A percentile compares a stretch with the other conserved stretches of the same genome.
Evolutionary conservation across 106 monocot genomes (phyloP).

Genomic region (Platanthera zijinensis): DNA sequence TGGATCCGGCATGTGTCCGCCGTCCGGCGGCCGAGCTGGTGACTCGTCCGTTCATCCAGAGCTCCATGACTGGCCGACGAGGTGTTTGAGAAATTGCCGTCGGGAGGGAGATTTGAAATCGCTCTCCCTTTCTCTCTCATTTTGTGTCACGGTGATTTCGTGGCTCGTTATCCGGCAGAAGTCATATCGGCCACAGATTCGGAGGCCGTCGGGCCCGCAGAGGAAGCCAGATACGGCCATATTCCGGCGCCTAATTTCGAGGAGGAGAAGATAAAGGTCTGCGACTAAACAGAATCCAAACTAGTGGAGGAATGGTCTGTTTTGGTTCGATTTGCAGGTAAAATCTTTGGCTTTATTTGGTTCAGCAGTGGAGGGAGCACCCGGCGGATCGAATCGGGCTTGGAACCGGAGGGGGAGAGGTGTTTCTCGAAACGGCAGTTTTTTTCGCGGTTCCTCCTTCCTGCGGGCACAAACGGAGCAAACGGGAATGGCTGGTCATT

Average conservation of each 20-base stretch:
- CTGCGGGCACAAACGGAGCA: too few species aligned
- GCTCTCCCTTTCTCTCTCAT: neutral
- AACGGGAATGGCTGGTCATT: too few species aligned
- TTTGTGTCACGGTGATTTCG: neutral
- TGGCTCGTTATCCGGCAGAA: constrained; percentile 3
- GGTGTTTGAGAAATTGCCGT: neutral
- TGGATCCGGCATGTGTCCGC: neutral
- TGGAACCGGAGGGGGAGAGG: too few species aligned
- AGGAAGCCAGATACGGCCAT: neutral
- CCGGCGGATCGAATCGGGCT: too few species aligned
- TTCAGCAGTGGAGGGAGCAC: too few species aligned
- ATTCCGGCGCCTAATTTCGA: neutral
- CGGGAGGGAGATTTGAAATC: neutral
- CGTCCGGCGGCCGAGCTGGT: neutral
- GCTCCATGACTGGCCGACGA: constrained; percentile 6
- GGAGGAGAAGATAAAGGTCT: too few species aligned
- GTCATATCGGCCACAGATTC: constrained; percentile 1
- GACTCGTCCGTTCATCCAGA: constrained; percentile 19
- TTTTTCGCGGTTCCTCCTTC: too few species aligned
- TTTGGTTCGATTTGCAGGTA: too few species aligned
- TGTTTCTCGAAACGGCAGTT: too few species aligned
- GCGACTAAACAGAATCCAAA: too few species aligned
- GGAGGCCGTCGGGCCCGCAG: neutral
- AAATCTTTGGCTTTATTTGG: too few species aligned
- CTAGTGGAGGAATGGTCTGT: too few species aligned